These are phyloP conservation scores for Globisporangium nunn DNA, from an alignment of 352 stramenopile species.

Conservation along the genomic window DNA sequence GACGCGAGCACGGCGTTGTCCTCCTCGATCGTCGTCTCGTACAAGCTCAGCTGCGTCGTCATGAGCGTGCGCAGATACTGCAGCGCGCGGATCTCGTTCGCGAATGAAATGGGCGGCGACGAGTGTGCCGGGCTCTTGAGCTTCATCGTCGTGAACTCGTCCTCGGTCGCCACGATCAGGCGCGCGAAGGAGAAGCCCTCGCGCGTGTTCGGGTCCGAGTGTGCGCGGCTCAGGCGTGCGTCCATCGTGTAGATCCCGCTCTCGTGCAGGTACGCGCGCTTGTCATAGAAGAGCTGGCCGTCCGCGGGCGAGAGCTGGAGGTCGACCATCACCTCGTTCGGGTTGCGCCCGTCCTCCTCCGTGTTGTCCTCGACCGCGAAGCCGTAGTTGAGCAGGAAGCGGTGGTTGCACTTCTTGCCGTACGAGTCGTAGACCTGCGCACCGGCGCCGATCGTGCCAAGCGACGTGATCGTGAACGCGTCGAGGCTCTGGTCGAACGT, in stretches of 20 bases:
- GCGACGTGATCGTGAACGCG: constrained; percentile 87
- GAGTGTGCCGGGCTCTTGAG: constrained; percentile 69
- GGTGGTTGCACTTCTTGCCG: constrained; percentile 99
- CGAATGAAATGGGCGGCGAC: constrained; percentile 76
- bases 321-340: constrained; percentile 94
- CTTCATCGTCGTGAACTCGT: constrained; percentile 83
- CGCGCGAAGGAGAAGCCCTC: constrained; percentile 84
- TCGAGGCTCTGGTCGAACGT: constrained; percentile 82
- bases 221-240: constrained; percentile 74
- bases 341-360: constrained; percentile 96
- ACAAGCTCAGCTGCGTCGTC: constrained; percentile 73
- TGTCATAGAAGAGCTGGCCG: constrained; percentile 80
- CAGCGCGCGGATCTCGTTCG: constrained; percentile 77
- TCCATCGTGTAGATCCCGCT: constrained; percentile 86
- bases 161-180: constrained; percentile 75
- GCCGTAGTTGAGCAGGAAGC: constrained; percentile 99
- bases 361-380: constrained; percentile 99
- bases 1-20: constrained; percentile 79
- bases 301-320: constrained; percentile 58
- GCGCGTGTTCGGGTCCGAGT: constrained; percentile 80
- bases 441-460: constrained; percentile 65
- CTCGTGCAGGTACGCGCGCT: constrained; percentile 78
- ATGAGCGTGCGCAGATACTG: constrained; percentile 69
- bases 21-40: constrained; percentile 83
- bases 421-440: constrained; percentile 99